Evolutionary conservation across 2,329 filamentous ascomycete species (phyloP), one percentile per base, ranked within the genome.

Genomic region (Fusarium cyanostomum): DNA sequence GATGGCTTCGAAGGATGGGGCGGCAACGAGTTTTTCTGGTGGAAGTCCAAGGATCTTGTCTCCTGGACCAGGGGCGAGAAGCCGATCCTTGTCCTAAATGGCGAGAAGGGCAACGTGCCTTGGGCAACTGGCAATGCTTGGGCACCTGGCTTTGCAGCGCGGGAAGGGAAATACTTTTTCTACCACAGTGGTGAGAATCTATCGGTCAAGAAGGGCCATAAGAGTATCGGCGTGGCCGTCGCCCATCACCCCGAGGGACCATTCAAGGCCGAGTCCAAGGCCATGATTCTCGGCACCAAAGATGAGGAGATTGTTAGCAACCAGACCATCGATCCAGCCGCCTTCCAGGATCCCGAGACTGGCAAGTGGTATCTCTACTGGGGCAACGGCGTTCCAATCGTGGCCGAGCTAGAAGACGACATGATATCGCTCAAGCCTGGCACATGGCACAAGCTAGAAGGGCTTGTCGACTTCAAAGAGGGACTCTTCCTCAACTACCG

Each of bases 81-180:
- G 12, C 79, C 81, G 0, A 77, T 83, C 62, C 74, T 83, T 16
- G 77, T 74, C 0, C 76, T 83, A 2, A 76, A 82, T 37, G 80
- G 80, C n/a, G 72, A 74, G 0, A 72, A 69, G 21, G 80, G 80
- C 10, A 82, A 88, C 54, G 81, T 90, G 1, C 86, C 86, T 2
- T 90, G 88, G 88, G 86, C 86, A 0, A 82, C 79, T 1, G 88
- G 88, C 58, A 88, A 89, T 66, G 82, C 88, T 4, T 90, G 88
- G 87, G 87, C 87, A 0, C 88, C 88, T 0, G 86, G 87, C 48
- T 87, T 88, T 3, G 84, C 85, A 1, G 74, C 78, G 44, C 85
- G 84, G 45, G 78, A 84, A 56, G 85, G 84, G 0, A 87, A 86
- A 74, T 90, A 85, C 74, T 89, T 87, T 67, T 84, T 90, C 26